Percentiles rank a stretch among this genome's conserved stretches.
phyloP scores from a whole-genome alignment of 192 early-diverging fungal species.

The Backusella circina region DNA sequence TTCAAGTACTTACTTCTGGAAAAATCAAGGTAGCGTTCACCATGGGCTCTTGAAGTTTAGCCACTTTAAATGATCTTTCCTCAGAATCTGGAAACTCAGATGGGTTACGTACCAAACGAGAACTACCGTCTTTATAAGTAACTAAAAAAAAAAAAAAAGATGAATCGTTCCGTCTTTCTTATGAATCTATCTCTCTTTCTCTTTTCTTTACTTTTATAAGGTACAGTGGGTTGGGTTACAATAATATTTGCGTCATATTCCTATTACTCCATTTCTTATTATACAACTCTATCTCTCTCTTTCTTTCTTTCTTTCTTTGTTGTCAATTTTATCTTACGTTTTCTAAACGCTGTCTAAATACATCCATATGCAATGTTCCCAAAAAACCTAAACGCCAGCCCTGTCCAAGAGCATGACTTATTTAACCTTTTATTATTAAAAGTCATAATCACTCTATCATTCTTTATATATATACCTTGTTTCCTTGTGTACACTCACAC shows the following conservation, averaged over 20 bases:
- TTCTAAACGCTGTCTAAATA: constrained; percentile 90
- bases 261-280: constrained; percentile 28
- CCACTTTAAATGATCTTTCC: constrained; percentile 58
- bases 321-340: no score
- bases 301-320: no score
- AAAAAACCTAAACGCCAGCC: constrained; percentile 95
- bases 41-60: constrained; percentile 84
- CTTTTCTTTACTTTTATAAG: constrained; percentile 58
- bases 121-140: constrained; percentile 40
- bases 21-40: constrained; percentile 90
- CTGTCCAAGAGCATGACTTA: constrained; percentile 80
- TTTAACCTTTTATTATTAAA: not conserved
- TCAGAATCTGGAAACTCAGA: constrained; percentile 85
- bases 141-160: constrained; percentile 34
- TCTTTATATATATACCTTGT: constrained; percentile 44
- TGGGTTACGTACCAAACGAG: constrained; percentile 72
- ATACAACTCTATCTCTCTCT: not conserved
- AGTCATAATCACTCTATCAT: no score
- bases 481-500: constrained; percentile 84
- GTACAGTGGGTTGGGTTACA: constrained; percentile 90
- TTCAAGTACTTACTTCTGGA: constrained; percentile 53
- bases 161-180: not conserved
- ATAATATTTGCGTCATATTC: constrained; percentile 92
- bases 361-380: constrained; percentile 97
- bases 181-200: no score